Base-by-base conservation (phyloP, 2,329 filamentous ascomycete species). In the Aspergillus transmontanensis region DNA sequence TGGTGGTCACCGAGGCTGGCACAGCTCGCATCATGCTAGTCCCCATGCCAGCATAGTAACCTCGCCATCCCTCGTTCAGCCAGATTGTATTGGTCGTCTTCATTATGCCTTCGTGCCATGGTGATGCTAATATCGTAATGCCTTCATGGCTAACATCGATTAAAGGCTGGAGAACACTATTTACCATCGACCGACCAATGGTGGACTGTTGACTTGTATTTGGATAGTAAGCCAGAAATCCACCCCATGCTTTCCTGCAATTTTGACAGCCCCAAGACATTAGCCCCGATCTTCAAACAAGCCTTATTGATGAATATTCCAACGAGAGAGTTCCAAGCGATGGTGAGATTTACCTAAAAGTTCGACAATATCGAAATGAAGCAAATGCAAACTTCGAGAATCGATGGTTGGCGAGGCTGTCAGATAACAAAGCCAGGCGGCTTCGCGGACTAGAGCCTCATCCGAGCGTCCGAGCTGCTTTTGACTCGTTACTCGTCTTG, bases 131-230 rank as follows among this genome's bases (percentile, higher is more conserved):
- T 28, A 28, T 28, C 28, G 28, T 43, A 66, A 45, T 69, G 69
- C 51, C 70, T 77, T 30, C 64, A 74, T 62, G 69, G 74, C 26
- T 60, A 63, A 55, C 62, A 75, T 66, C 64, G 69, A 36, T 41
- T 72, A 43, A 64, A 68, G 58, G 70, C 68, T 19, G 68, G 56
- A 11, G 61, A 65, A 34, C 62, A 72, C 12, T 16, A 69, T 57
- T 55, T 75, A 34, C 51, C 68, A 32, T 60, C 63, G 10, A 48
- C 46, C n/a, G 61, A 75, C 59, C 59, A 63, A 36, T 73, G 64
- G 70, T 77, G 68, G 73, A 70, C 63, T 21, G 72, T 76, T 2
- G 71, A 77, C 63, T 59, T 76, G n/a, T 77, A 73, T 59, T 60
- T 69, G 12, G 65, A 70, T 63, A 54, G 34, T 45, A 45, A 46